Conservation (phyloP, 2,329 filamentous ascomycete species). For the Diaporthe helianthi region DNA sequence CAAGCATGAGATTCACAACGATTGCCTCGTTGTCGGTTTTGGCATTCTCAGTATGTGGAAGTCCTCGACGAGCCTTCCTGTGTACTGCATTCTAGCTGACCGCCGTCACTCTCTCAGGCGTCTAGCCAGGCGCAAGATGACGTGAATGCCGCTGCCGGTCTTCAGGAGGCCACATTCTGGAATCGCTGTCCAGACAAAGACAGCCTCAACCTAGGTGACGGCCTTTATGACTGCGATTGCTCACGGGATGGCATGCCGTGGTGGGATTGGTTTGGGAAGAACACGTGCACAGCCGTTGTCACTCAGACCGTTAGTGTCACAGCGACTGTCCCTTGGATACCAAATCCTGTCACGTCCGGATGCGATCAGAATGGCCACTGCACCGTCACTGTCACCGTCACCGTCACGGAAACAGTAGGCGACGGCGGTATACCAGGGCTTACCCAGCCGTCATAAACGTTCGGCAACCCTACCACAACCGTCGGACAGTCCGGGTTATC, state of each 20-base stretch:
- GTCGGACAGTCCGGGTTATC: neutral
- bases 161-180: neutral
- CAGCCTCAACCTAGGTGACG: neutral
- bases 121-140: neutral
- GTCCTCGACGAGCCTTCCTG: no score
- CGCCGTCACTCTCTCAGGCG: neutral
- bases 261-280: slow-evolving; percentile 3
- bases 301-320: neutral
- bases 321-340: neutral
- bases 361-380: slow-evolving; percentile 7
- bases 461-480: slow-evolving; percentile 5
- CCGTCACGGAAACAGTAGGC: slow-evolving; percentile 3
- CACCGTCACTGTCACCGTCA: slow-evolving; percentile 19
- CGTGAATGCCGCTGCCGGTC: neutral
- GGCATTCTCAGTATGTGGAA: neutral
- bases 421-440: neutral
- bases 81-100: neutral
- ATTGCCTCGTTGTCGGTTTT: slow-evolving; percentile 2
- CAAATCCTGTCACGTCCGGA: neutral
- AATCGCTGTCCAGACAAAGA: slow-evolving; percentile 5
- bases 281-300: neutral
- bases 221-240: neutral
- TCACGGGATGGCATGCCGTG: slow-evolving; percentile 6
- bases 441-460: neutral
- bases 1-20: neutral